phyloP scores from a whole-genome alignment of 2,329 filamentous ascomycete species.

The Didymellaceae sp. region DNA sequence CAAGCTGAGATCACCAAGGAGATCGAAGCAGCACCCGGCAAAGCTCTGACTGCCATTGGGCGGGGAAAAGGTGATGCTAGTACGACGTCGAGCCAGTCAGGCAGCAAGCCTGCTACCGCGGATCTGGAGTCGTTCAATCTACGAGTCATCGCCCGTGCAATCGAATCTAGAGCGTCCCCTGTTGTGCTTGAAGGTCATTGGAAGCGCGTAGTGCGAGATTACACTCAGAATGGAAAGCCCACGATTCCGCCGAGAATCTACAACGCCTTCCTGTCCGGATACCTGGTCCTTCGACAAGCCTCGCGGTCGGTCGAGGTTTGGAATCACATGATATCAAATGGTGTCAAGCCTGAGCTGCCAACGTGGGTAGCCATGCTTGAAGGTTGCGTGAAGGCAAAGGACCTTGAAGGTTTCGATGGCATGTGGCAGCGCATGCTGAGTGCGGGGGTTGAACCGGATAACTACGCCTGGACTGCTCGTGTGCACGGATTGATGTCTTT shows the following conservation, averaged over 20 bases:
- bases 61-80: conserved; percentile 1
- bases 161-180: conserved; percentile 23
- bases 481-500: conserved; percentile 69
- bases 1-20: conserved; percentile 32
- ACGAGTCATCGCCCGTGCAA: conserved; percentile 34
- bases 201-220: conserved; percentile 29
- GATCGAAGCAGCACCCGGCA: conserved; percentile 31
- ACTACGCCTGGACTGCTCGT: conserved; percentile 71
- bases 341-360: conserved; percentile 64
- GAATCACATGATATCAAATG: conserved; percentile 62
- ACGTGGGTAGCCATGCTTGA: conserved; percentile 78
- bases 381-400: conserved; percentile 68
- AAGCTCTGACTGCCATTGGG: conserved; percentile 28
- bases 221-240: conserved; percentile 19
- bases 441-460: conserved; percentile 67
- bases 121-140: conserved; percentile 35
- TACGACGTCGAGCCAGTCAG: neutral
- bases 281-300: conserved; percentile 53
- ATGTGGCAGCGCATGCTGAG: conserved; percentile 71
- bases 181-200: conserved; percentile 31
- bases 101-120: no score
- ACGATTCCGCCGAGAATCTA: conserved; percentile 46
- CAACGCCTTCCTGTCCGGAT: conserved; percentile 56
- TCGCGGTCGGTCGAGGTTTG: conserved; percentile 60
- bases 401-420: conserved; percentile 65